Percentiles rank a stretch among this genome's conserved stretches.
These are phyloP conservation scores for Lyophyllum decastes DNA, from an alignment of 768 basidiomycete species.

Conservation along the genomic window DNA sequence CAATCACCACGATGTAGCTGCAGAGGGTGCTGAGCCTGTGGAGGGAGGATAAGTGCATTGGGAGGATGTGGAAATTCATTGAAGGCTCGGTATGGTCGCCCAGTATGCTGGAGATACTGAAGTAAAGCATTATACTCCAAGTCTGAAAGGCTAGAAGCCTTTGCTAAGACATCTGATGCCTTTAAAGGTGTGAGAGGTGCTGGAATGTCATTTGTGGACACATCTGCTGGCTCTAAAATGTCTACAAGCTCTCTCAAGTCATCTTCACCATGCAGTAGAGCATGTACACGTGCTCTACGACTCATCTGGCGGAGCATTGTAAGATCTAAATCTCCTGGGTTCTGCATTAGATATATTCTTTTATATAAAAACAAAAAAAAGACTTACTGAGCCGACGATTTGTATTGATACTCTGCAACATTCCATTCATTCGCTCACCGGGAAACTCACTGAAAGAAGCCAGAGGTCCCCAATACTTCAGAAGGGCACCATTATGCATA, in stretches of 20 bases:
- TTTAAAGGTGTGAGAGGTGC: neutral
- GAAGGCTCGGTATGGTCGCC: constrained; percentile 6
- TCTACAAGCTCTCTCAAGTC: neutral
- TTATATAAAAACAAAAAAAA: neutral
- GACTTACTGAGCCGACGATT: constrained; percentile 11
- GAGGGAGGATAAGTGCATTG: constrained; percentile 14
- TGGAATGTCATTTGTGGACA: neutral
- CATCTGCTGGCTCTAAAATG: constrained; percentile 3
- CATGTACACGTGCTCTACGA: neutral
- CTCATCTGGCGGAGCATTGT: constrained; percentile 10
- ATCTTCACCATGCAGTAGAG: constrained; percentile 2
- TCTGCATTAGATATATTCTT: neutral
- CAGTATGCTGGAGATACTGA: constrained; percentile 16
- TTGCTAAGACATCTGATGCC: constrained; percentile 10
- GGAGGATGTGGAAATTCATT: constrained; percentile 14
- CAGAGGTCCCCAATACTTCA: constrained; percentile 33
- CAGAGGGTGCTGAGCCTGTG: constrained; percentile 6
- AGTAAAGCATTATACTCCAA: constrained; percentile 16
- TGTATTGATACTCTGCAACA: constrained; percentile 24
- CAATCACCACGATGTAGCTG: constrained; percentile 12
- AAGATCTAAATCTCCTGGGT: constrained; percentile 2
- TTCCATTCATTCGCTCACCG: constrained; percentile 32
- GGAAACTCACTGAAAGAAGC: constrained; percentile 29
- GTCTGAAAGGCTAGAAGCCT: constrained; percentile 4
- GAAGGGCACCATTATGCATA: constrained; percentile 27